Percentiles rank a stretch among this genome's conserved stretches.
Evolutionary conservation across 768 basidiomycete genomes (phyloP).

Genomic region (Podaxis sp.): DNA sequence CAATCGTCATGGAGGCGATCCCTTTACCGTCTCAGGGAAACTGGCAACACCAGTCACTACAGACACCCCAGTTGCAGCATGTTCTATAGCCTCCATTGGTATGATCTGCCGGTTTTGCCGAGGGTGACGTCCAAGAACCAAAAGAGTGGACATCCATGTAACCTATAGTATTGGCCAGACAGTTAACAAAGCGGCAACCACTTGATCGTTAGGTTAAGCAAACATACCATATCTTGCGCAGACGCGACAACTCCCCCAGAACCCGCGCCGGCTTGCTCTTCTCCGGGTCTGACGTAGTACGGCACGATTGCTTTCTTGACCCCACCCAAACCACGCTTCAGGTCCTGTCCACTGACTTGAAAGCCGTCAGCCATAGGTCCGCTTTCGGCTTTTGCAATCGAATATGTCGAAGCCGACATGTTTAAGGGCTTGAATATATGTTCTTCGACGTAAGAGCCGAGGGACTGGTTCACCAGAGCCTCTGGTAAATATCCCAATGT

Average conservation of each 20-base stretch:
- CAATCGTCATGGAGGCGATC: neutral
- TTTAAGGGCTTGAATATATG: conserved; percentile 38
- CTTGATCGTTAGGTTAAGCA: neutral
- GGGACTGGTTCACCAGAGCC: conserved; percentile 37
- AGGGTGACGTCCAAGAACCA: conserved; percentile 39
- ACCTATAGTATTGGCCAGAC: conserved; percentile 15
- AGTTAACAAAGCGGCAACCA: neutral
- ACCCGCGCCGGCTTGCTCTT: conserved; percentile 39
- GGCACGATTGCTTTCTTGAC: conserved; percentile 34
- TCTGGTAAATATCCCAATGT: conserved; percentile 38
- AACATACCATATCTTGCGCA: conserved; percentile 37
- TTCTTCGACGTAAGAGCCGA: conserved; percentile 37
- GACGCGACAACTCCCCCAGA: conserved; percentile 40
- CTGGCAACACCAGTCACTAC: conserved; percentile 32
- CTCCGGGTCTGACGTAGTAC: conserved; percentile 38
- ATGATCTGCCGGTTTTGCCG: conserved; percentile 35
- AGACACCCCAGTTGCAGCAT: conserved; percentile 34
- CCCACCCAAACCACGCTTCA: conserved; percentile 29
- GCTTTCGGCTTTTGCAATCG: conserved; percentile 35
- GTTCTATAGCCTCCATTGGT: conserved; percentile 34
- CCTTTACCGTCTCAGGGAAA: conserved; percentile 34
- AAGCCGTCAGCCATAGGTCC: conserved; percentile 32
- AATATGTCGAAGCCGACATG: conserved; percentile 41
- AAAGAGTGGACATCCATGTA: conserved; percentile 38
- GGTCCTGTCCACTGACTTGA: conserved; percentile 33